A percentile compares a stretch with the other conserved stretches of the same genome.
phyloP scores from a whole-genome alignment of 2,329 filamentous ascomycete genomes.

The Samsoniella hepiali region DNA sequence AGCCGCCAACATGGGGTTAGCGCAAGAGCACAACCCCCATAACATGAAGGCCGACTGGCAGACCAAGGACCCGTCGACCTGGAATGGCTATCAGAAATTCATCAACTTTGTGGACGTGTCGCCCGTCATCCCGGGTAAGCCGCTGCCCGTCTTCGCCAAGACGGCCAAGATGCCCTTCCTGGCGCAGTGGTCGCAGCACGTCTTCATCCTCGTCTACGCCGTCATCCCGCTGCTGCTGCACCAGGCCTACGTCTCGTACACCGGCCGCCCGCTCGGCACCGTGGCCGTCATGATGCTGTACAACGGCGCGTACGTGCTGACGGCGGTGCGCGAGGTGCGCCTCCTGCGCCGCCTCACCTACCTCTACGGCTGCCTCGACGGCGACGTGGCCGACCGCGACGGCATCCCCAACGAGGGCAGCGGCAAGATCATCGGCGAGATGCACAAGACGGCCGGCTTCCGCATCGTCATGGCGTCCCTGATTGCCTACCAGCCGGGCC shows the following conservation, averaged over 20 bases:
- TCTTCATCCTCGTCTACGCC: constrained; percentile 33
- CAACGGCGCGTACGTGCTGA: constrained; percentile 29
- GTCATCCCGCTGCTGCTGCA: constrained; percentile 27
- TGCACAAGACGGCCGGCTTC: constrained; percentile 26
- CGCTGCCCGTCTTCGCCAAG: constrained; percentile 31
- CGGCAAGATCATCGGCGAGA: constrained; percentile 25
- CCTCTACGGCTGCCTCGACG: constrained; percentile 29
- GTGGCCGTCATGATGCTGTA: constrained; percentile 27
- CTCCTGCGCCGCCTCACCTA: constrained; percentile 32
- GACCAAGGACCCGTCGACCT: constrained; percentile 20
- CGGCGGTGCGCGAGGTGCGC: constrained; percentile 29
- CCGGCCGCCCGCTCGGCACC: constrained; percentile 19
- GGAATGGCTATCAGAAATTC: constrained; percentile 23
- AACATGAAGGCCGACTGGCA: constrained; percentile 27
- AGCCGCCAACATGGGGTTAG: constrained; percentile 16
- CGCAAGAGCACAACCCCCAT: constrained; percentile 20
- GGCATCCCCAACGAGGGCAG: constrained; percentile 33
- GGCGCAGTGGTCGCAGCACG: constrained; percentile 28
- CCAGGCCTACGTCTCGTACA: constrained; percentile 20
- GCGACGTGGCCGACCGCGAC: constrained; percentile 33
- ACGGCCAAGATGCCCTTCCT: constrained; percentile 32
- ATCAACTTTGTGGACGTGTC: constrained; percentile 22
- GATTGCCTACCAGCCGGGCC: constrained; percentile 25
- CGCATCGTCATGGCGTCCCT: constrained; percentile 26
- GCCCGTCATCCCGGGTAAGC: constrained; percentile 21